Evolutionary conservation across 371 early-diverging fungal genomes (phyloP), one percentile per base, ranked within the genome.

Genomic region (Conidiobolus incongruus): DNA sequence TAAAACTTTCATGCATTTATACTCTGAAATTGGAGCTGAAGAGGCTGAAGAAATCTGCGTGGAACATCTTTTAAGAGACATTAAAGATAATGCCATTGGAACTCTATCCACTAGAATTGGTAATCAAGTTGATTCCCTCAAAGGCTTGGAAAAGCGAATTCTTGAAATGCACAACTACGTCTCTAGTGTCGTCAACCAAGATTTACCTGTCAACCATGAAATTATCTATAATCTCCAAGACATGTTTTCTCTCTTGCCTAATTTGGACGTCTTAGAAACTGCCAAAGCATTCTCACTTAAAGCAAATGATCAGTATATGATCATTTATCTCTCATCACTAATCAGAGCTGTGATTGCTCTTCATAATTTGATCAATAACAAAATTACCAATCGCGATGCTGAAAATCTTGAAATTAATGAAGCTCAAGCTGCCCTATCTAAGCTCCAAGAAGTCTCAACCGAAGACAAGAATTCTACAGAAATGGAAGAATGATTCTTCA

Each of bases 11-110:
- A 77, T 81, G 59, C 94, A 99, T 60, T 75, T 95, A 17, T 81
- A 86, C 6, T 88, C 89, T 16, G 75, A 76, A 42, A 93, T 98
- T 50, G 98, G 89, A 31, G 97, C 98, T 2, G 99, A 99, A 54
- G 99, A 99, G 65, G 88, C 98, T 7, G 99, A 99, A 63, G 99
- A 99, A 61, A 96, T 99, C 52, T 99, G 99, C 44, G 99, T 99
- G 1, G 99, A 99, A 58, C 98, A 98, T 55, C 68, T 99, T 50
- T 67, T 99, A 44, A 77, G 98, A 47, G 98, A 98, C 56, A 89
- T 99, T 52, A 93, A 92, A 61, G 97, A 93, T 59, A 89, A 76
- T 46, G 78, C 88, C 16, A 81, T 84, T n/a, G 91, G 94, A 11
- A 81, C 90, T 17, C 62, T 96, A 38, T 81, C 91, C 0, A 85